phyloP scores from a whole-genome alignment of 805 yeast genomes.

The Myxozyma udenii region DNA sequence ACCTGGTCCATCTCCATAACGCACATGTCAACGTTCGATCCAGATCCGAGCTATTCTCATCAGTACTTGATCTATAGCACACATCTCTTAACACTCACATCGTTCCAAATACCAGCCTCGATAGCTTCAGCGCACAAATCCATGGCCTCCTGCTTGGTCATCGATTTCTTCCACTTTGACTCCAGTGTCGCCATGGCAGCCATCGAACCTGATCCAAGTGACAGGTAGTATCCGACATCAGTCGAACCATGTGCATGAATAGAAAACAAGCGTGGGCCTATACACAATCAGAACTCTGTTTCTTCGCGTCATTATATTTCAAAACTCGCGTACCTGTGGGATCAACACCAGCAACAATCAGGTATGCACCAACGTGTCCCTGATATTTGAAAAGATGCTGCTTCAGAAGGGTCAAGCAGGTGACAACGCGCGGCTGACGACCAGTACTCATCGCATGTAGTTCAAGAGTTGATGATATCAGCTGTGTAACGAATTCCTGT shows the following conservation, averaged over 20 bases:
- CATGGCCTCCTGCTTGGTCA: constrained; percentile 87
- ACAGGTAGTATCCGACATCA: constrained; percentile 88
- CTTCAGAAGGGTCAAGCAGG: constrained; percentile 87
- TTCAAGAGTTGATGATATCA: constrained; percentile 86
- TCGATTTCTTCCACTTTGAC: constrained; percentile 73
- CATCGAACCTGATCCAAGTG: constrained; percentile 93
- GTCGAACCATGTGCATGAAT: constrained; percentile 98
- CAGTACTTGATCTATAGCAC: not conserved
- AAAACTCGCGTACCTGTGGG: constrained; percentile 64
- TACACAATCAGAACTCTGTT: not conserved
- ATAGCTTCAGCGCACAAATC: constrained; percentile 87
- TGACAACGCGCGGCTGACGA: constrained; percentile 88
- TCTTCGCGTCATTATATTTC: not conserved
- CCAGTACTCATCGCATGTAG: constrained; percentile 79
- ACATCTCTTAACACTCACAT: constrained; percentile 38
- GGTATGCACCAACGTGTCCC: constrained; percentile 94
- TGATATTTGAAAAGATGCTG: constrained; percentile 96
- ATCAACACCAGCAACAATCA: constrained; percentile 97
- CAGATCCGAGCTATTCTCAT: constrained; percentile 67
- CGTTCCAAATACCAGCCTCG: constrained; percentile 98
- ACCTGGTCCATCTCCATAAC: constrained; percentile 93
- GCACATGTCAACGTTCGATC: constrained; percentile 95
- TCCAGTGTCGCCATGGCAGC: constrained; percentile 99
- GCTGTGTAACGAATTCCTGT: constrained; percentile 86
- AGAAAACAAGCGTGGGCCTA: constrained; percentile 72